Base-by-base conservation (phyloP, 2,329 filamentous ascomycete species). In the Diaporthe ilicicola region DNA sequence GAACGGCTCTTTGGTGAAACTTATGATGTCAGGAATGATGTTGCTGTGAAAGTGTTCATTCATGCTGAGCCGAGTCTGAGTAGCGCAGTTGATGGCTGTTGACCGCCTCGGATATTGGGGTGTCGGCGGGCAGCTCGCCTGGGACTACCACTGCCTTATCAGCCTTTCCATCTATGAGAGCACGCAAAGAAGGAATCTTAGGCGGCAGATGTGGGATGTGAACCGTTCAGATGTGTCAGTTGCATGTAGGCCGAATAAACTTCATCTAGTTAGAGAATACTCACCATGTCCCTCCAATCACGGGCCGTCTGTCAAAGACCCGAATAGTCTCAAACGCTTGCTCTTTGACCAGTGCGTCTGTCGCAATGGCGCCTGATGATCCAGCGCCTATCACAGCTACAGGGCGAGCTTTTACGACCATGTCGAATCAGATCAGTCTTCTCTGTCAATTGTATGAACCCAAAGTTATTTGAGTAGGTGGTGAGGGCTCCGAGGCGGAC, bases 361-460 rank as follows among this genome's bases (percentile, higher is more conserved):
- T 85, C 0, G 88, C 80, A 69, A 91, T 90, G 15, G 87, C 87
- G 3, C 89, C 89, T 3, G 87, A 84, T 8, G 90, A 89, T 7
- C 89, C 89, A 3, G 88, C 84, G 8, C 89, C 89, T 74, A 91
- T 89, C 7, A 91, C 84, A 22, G 89, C 89, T 15, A 91, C 85
- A 39, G 81, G 65, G 4, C 72, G 73, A 32, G 46, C 54, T 39
- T 53, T 67, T 2, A 37, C 51, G 5, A 51, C 9, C 65, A 67
- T 67, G 1, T 48, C 48, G 12, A 22, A 15, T 5, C 3, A 8
- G 1, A 1, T 0, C 17, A 8, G 0, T 27, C 2, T 37, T 4
- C 44, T 27, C 2, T 32, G n/a, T 9, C 15, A 7, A 24, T 34
- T 10, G 2, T 4, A 55, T 15, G 37, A 10, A 46, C 22, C n/a